Evolutionary conservation across 768 basidiomycete species (phyloP), one percentile per base, ranked within the genome.

Genomic region (Cystobasidium ongulense): DNA sequence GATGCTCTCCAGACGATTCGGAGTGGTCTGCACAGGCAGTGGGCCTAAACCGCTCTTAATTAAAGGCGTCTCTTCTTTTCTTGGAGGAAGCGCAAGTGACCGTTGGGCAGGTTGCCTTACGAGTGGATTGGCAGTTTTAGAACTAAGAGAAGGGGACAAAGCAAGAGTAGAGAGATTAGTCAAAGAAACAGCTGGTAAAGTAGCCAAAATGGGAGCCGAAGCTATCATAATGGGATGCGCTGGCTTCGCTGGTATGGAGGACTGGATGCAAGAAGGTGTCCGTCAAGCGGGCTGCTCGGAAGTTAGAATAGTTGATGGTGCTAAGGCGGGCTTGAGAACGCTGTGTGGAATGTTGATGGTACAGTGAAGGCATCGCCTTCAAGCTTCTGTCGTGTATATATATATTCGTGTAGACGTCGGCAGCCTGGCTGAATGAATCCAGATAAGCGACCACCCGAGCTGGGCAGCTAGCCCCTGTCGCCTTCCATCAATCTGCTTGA

Each of bases 171-270:
- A 76, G 71, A 27, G 36, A 39, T 33, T 63, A 53, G 73, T 76
- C 62, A 72, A 73, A 39, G 59, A 74, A 43, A 70, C 68, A 1
- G 73, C 73, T 36, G 76, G 59, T 10, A 68, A 70, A 35, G 68
- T 74, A 1, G 74, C 67, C 21, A 8, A 1, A 57, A 67, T 36
- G 35, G 76, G 75, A 36, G 75, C 77, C 0, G 72, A 75, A 23
- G 53, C 53, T 11, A 71, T 78, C 54, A 63, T 78, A 15, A 38
- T 78, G 64, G 77, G 77, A 0, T 78, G 76, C 35, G 76, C 74
- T 0, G 76, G 76, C 0, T 75, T 77, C 70, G 73, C 75, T 0
- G 76, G 76, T 0, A 77, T 77, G 76, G 76, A 77, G 61, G 15
- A 4, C 27, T 57, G 67, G 18, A 75, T 77, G 18, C 53, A 2